These are phyloP conservation scores for Mycena kentingensis DNA, from an alignment of 768 basidiomycete species.

Conservation along the genomic window DNA sequence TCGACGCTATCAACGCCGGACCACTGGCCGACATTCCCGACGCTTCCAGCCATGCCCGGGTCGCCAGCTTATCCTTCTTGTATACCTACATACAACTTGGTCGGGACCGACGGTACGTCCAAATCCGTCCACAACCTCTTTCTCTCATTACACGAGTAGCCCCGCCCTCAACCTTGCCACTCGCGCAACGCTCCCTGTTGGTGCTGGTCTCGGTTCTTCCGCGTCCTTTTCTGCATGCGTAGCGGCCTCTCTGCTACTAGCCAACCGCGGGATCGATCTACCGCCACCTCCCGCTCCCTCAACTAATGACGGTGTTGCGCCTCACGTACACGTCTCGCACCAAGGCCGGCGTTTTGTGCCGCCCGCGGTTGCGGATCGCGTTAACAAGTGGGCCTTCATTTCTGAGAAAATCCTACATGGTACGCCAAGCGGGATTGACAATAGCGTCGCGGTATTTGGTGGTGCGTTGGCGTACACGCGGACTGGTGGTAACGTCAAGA, in stretches of 20 bases:
- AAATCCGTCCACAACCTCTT: constrained; percentile 15
- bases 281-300: constrained; percentile 54
- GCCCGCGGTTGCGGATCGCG: constrained; percentile 65
- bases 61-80: constrained; percentile 72
- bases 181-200: constrained; percentile 89
- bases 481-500: constrained; percentile 74
- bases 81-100: constrained; percentile 90
- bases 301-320: constrained; percentile 33
- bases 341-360: constrained; percentile 68
- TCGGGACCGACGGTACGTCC: constrained; percentile 56
- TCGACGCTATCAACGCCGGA: constrained; percentile 65
- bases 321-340: constrained; percentile 63
- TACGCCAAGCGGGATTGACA: constrained; percentile 96
- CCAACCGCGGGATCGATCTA: constrained; percentile 65
- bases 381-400: constrained; percentile 93
- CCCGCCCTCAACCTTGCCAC: constrained; percentile 78
- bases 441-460: constrained; percentile 89
- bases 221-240: constrained; percentile 93
- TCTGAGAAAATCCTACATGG: constrained; percentile 96
- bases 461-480: constrained; percentile 91
- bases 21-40: constrained; percentile 41
- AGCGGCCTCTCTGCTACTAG: constrained; percentile 76
- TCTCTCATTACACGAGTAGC: constrained; percentile 39
- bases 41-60: constrained; percentile 40
- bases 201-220: constrained; percentile 95